Evolutionary conservation across 2,329 filamentous ascomycete species (phyloP).

Genomic region (Ascochyta pisi): DNA sequence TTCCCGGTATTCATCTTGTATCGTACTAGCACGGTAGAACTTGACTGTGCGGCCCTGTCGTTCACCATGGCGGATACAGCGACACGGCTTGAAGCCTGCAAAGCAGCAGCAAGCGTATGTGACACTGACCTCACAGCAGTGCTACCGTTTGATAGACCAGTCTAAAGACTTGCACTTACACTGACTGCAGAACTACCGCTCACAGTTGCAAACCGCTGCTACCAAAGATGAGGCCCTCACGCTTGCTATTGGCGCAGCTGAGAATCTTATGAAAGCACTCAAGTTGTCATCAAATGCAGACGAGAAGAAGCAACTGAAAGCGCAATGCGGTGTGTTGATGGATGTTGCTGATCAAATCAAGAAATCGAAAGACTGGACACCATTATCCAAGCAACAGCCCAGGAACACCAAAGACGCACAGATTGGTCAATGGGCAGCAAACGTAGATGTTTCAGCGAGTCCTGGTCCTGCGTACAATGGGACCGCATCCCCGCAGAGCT

Average conservation of each 20-base stretch:
- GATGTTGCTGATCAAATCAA: conserved; percentile 80
- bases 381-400: conserved; percentile 15
- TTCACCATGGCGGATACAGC: conserved; percentile 38
- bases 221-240: conserved; percentile 71
- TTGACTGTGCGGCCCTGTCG: neutral
- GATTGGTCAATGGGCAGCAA: conserved; percentile 33
- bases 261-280: conserved; percentile 81
- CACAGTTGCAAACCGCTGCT: conserved; percentile 57
- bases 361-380: conserved; percentile 33
- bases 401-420: conserved; percentile 18
- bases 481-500: neutral
- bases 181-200: conserved; percentile 36
- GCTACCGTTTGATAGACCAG: neutral
- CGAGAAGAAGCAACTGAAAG: conserved; percentile 71
- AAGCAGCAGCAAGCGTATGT: conserved; percentile 46
- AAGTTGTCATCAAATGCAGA: conserved; percentile 64
- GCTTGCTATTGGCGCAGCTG: conserved; percentile 77
- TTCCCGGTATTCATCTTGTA: neutral
- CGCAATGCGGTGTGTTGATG: conserved; percentile 74
- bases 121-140: conserved; percentile 24
- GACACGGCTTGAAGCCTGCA: conserved; percentile 36
- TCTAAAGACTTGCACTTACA: conserved; percentile 26
- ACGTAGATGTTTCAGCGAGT: conserved; percentile 23
- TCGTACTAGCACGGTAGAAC: neutral
- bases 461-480: neutral